Evolutionary conservation across 73 alveolate genomes (phyloP).

Genomic region (Tetrahymena borealis): DNA sequence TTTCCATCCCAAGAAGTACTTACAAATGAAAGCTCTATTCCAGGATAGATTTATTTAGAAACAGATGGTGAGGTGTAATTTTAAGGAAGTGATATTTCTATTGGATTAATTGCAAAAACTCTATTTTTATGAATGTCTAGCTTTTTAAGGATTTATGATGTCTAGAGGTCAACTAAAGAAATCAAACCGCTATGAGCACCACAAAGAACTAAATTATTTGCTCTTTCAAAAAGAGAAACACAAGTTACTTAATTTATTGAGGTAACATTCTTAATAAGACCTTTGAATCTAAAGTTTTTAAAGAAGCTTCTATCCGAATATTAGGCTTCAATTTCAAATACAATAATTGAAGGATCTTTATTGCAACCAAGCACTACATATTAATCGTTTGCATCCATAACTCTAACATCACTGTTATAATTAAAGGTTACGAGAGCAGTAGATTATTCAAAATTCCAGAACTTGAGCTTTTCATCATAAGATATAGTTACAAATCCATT

Average conservation of each 20-base stretch:
- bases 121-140: neutral
- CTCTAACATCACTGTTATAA: neutral
- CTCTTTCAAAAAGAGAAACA: neutral
- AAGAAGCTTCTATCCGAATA: neutral
- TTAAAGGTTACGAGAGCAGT: neutral
- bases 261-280: neutral
- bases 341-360: neutral
- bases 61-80: neutral
- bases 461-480: neutral
- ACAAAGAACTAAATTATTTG: neutral
- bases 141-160: neutral
- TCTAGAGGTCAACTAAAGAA: neutral
- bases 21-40: neutral
- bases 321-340: neutral
- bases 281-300: neutral
- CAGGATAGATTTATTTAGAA: neutral
- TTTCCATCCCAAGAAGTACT: neutral
- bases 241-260: neutral
- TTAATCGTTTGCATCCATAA: neutral
- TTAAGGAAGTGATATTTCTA: neutral
- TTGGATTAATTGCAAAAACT: neutral
- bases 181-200: neutral
- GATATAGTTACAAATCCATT: neutral
- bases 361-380: neutral
- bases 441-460: neutral